Base-by-base conservation (phyloP, 2,329 filamentous ascomycete genomes). In the Lachnellula hyalina region DNA sequence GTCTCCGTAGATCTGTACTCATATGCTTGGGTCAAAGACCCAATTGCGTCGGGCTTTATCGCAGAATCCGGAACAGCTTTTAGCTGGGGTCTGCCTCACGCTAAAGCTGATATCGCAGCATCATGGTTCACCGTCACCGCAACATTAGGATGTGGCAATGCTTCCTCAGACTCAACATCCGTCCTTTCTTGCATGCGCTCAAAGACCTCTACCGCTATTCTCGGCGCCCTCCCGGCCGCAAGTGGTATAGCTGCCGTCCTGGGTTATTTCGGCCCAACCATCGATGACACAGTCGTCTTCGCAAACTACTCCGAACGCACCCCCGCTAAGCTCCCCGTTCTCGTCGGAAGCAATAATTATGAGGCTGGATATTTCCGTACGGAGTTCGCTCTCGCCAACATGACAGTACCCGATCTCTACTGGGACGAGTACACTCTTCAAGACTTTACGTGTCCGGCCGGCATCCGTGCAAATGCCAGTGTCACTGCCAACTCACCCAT, bases 1-100 rank as follows among this genome's bases (percentile, higher is more conserved):
- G 83, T 86, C 65, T 84, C 81, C 51, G 77, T 66, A 3, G 70
- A 71, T 41, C 57, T 61, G 9, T 68, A 71, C 41, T 58, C 61
- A 35, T 71, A 68, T 51, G 68, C 68, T 19, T 70, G 61, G 58
- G 49, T 52, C 1, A 49, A 58, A 7, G 67, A 71, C 54, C 67
- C 69, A 6, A 70, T 70, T 35, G 63, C 59, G n/a, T 49, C 61
- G 8, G 68, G 63, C 5, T 60, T 68, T 38, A 70, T 72, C 44
- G 35, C 60, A 7, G 53, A 70, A 49, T 72, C 70, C 12, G 68
- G 70, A 3, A 69, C 58, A n/a, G 61, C 57, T 6, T 61, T 63
- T 47, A 60, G 61, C 41, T 65, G 61, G 55, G 64, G 59, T 14
- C 38, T 67, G 14, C 66, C 61, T n/a, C 60, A 57, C 34, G 48